Percentiles rank a stretch among this genome's conserved stretches.
Evolutionary conservation across 2,329 filamentous ascomycete genomes (phyloP).

Genomic region (Huntiella abstrusa): DNA sequence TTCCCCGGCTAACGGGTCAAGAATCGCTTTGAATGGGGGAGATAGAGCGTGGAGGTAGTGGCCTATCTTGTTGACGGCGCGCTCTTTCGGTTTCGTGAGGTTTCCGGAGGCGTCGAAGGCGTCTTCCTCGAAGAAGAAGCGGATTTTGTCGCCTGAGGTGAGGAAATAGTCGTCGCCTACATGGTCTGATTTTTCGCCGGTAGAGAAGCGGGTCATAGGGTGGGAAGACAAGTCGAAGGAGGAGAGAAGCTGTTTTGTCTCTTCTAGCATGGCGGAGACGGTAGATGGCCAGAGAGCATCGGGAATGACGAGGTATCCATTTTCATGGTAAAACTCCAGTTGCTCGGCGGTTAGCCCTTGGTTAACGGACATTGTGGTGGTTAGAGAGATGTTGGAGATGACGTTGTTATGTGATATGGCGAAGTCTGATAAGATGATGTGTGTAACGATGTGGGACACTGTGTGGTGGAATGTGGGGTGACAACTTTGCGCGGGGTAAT

Average conservation of each 20-base stretch:
- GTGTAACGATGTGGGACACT: not conserved
- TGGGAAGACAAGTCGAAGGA: slow-evolving; percentile 65
- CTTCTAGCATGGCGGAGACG: slow-evolving; percentile 47
- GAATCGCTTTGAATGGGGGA: slow-evolving; percentile 41
- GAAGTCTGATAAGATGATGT: too few species aligned
- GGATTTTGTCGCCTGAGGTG: slow-evolving; percentile 70
- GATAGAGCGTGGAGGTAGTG: slow-evolving; percentile 57
- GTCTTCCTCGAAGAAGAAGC: slow-evolving; percentile 95
- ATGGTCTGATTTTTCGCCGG: slow-evolving; percentile 55
- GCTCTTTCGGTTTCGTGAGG: slow-evolving; percentile 60
- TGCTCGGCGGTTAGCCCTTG: slow-evolving; percentile 52
- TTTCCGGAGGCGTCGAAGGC: slow-evolving; percentile 50
- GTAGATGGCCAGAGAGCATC: slow-evolving; percentile 50
- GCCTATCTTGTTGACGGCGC: slow-evolving; percentile 78
- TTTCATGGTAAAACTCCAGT: slow-evolving; percentile 50
- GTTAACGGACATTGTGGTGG: slow-evolving; percentile 1
- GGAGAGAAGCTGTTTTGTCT: slow-evolving; percentile 56
- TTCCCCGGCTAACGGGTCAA: slow-evolving; percentile 30
- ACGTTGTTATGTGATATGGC: too few species aligned
- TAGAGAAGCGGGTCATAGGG: slow-evolving; percentile 86
- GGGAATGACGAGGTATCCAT: slow-evolving; percentile 83
- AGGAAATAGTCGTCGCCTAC: slow-evolving; percentile 94
- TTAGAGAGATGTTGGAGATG: not conserved
- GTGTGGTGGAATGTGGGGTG: not conserved
- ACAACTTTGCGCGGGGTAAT: too few species aligned